Percentiles rank a stretch among this genome's conserved stretches.
phyloP scores from a whole-genome alignment of 192 early-diverging fungal species.

The Coemansia sp. region DNA sequence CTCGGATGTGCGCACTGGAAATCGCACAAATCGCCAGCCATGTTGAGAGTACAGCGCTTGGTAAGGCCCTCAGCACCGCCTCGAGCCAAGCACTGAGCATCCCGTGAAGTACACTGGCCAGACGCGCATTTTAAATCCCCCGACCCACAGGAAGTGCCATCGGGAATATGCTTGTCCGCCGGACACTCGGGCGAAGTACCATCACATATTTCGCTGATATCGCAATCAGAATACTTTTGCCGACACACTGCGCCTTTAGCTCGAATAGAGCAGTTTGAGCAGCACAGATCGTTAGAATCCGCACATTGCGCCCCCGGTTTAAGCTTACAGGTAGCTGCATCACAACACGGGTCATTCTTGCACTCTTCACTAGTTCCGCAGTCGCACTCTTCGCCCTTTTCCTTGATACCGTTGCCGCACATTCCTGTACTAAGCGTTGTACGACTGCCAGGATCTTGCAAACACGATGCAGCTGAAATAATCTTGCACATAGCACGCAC shows the following conservation, averaged over 20 bases:
- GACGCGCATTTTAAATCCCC: slow-evolving; percentile 59
- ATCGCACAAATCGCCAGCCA: slow-evolving; percentile 58
- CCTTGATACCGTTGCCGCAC: slow-evolving; percentile 93
- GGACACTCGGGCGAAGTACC: slow-evolving; percentile 74
- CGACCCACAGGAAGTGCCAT: slow-evolving; percentile 67
- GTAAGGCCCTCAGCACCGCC: slow-evolving; percentile 55
- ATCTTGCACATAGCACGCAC: slow-evolving; percentile 57
- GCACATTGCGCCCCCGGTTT: slow-evolving; percentile 74
- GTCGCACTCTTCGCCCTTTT: slow-evolving; percentile 89
- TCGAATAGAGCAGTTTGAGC: slow-evolving; percentile 64
- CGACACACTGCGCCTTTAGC: slow-evolving; percentile 66
- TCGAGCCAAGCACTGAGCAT: slow-evolving; percentile 64
- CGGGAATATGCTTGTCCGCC: slow-evolving; percentile 57
- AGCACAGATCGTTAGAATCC: slow-evolving; percentile 83
- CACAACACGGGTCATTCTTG: slow-evolving; percentile 78
- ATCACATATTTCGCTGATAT: slow-evolving; percentile 73
- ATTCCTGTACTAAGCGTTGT: slow-evolving; percentile 59
- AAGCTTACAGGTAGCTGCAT: slow-evolving; percentile 75
- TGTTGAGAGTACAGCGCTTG: slow-evolving; percentile 55
- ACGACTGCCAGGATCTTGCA: slow-evolving; percentile 46
- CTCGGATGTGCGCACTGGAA: slow-evolving; percentile 62
- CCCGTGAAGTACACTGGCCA: slow-evolving; percentile 70
- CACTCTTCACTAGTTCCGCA: slow-evolving; percentile 72
- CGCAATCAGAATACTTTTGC: slow-evolving; percentile 73
- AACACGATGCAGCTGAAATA: slow-evolving; percentile 30